phyloP scores from a whole-genome alignment of 495 filamentous ascomycete species.

The Podospora fimiseda region DNA sequence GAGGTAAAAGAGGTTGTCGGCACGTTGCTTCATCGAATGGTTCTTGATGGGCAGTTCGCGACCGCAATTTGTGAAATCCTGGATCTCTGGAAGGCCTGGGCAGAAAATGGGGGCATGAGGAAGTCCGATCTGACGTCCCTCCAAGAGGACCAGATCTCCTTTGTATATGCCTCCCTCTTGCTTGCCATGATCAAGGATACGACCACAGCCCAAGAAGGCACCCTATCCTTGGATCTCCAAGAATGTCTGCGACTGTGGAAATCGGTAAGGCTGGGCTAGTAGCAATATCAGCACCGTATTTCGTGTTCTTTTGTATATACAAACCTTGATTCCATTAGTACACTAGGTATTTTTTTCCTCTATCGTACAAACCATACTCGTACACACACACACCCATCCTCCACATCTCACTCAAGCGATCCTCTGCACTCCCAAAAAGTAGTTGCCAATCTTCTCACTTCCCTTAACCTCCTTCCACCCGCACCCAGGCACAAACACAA shows the following conservation, averaged over 20 bases:
- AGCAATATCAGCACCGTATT: neutral
- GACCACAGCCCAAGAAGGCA: conserved; percentile 41
- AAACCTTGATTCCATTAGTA: neutral
- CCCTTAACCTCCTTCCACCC: conserved; percentile 84
- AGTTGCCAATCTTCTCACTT: conserved; percentile 87
- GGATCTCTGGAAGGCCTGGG: conserved; percentile 53
- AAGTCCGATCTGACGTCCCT: conserved; percentile 43
- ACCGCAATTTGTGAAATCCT: conserved; percentile 42
- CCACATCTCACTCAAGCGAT: neutral
- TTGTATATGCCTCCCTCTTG: conserved; percentile 48
- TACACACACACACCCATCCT: neutral
- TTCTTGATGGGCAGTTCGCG: conserved; percentile 43
- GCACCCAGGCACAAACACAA: conserved; percentile 81
- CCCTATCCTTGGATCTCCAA: conserved; percentile 52
- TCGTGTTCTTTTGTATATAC: neutral
- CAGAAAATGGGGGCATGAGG: conserved; percentile 52
- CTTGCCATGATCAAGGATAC: conserved; percentile 46
- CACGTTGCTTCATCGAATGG: conserved; percentile 47
- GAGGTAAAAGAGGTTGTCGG: conserved; percentile 40
- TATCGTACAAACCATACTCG: no score
- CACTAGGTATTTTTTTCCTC: no score
- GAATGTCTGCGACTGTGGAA: conserved; percentile 56
- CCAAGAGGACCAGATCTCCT: conserved; percentile 37
- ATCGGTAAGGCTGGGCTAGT: conserved; percentile 48
- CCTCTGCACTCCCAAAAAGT: conserved; percentile 84